Evolutionary conservation across 148 eudicot species (phyloP), one percentile per base, ranked within the genome.

Genomic region (Talinum fruticosum): DNA sequence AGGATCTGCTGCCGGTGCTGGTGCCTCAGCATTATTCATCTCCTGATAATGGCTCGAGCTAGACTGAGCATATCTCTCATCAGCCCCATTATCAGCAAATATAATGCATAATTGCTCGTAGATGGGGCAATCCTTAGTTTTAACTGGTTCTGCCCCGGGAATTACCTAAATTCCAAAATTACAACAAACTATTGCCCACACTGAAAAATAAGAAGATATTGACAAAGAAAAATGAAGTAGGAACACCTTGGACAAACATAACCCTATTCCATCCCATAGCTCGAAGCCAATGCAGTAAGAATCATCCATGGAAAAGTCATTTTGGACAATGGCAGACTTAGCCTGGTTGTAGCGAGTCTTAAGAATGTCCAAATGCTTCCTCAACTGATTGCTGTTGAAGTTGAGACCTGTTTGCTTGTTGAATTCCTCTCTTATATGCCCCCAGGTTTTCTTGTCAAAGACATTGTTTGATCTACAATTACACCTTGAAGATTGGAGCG

Each of bases 51-150:
- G 94, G 79, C 97, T 92, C 45, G n/a, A n/a, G n/a, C n/a, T n/a
- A n/a, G 97, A 93, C 74, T 90, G 97, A 49, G 97, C 97, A 83
- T 89, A 93, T 79, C 86, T 87, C 18, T 95, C 97, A 44, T 87
- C 89, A 54, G 86, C 86, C 26, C 84, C 89, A 18, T 88, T 76
- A 74, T 90, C 95, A 32, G 90, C 90, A 45, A 93, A 93, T 74
- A 93, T 90, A 28, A 87, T 79, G 85, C 93, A 85, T 64, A 93
- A 81, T 62, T 93, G 95, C 49, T 85, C 95, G 75, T 84, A 89
- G 21, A 90, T 93, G 37, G 95, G 90, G 79, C 95, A 89, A 16
- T 90, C 97, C 88, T 89, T 93, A 59, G 59, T 81, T 78, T 88
- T 93, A 37, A 75, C 82, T 54, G 83, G 74, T 75, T 88, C 95